phyloP scores from a whole-genome alignment of 352 stramenopile species.

The Achlya hypogyna region DNA sequence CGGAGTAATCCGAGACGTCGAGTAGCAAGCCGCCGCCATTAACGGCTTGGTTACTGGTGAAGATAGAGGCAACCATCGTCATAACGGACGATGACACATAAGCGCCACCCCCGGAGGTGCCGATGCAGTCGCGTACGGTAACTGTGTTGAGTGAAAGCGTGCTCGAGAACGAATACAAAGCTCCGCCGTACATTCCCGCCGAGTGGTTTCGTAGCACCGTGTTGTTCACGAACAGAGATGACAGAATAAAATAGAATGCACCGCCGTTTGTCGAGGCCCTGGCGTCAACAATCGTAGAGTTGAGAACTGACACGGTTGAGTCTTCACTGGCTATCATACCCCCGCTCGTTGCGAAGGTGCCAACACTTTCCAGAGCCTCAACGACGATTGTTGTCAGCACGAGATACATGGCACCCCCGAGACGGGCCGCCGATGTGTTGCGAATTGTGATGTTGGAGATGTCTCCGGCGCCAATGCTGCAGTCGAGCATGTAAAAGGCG shows the following conservation, averaged over 20 bases:
- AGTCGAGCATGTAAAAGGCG: constrained; percentile 12
- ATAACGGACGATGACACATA: constrained; percentile 10
- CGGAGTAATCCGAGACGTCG: background rate
- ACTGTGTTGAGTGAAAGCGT: background rate
- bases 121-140: background rate
- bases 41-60: background rate
- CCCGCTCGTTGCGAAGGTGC: background rate
- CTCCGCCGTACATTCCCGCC: background rate
- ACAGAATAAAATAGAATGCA: constrained; percentile 13
- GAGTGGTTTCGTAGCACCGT: background rate
- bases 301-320: background rate
- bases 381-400: background rate
- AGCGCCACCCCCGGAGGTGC: background rate
- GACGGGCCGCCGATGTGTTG: background rate
- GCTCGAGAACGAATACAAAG: constrained; percentile 8
- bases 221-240: background rate
- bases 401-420: constrained; percentile 9
- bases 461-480: background rate
- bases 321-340: constrained; percentile 9
- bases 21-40: constrained; percentile 3
- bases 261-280: background rate
- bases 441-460: background rate
- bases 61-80: background rate
- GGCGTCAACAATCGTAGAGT: background rate
- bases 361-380: background rate